phyloP scores from a whole-genome alignment of 257 asterid species.

The Thymus mandschuricus region DNA sequence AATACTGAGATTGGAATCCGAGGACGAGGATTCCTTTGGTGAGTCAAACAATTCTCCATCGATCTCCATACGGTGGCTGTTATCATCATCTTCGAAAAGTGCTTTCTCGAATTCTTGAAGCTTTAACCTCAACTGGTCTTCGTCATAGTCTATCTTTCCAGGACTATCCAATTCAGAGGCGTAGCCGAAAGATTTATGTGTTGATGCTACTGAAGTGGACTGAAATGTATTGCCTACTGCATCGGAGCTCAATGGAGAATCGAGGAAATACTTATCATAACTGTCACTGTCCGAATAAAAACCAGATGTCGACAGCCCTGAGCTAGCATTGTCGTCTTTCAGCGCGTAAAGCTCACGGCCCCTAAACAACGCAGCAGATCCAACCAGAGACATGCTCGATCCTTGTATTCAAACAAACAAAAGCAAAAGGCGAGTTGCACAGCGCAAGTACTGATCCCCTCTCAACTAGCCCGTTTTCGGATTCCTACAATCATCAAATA shows the following conservation, averaged over 20 bases:
- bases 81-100: constrained; percentile 47
- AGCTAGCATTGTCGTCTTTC: constrained; percentile 20
- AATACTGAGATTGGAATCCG: constrained; percentile 61
- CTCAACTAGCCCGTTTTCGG: not conserved
- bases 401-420: not conserved
- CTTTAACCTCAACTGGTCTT: constrained; percentile 66
- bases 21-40: constrained; percentile 73
- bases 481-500: constrained; percentile 22
- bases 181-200: not conserved
- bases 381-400: constrained; percentile 30
- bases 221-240: not conserved
- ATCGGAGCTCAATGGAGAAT: constrained; percentile 16
- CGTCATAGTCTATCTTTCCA: constrained; percentile 48
- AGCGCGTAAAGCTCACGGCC: constrained; percentile 23
- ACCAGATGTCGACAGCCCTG: constrained; percentile 12
- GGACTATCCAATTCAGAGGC: constrained; percentile 46
- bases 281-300: constrained; percentile 20
- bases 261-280: constrained; percentile 29
- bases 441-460: not conserved
- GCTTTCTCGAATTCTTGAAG: constrained; percentile 87
- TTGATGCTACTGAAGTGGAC: not conserved
- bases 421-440: not conserved
- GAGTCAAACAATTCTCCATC: constrained; percentile 58
- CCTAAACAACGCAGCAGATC: constrained; percentile 34
- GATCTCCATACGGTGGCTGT: constrained; percentile 49